Evolutionary conservation across 2,329 filamentous ascomycete genomes (phyloP), one percentile per base, ranked within the genome.

Genomic region (Ambrosiella cleistominuta): DNA sequence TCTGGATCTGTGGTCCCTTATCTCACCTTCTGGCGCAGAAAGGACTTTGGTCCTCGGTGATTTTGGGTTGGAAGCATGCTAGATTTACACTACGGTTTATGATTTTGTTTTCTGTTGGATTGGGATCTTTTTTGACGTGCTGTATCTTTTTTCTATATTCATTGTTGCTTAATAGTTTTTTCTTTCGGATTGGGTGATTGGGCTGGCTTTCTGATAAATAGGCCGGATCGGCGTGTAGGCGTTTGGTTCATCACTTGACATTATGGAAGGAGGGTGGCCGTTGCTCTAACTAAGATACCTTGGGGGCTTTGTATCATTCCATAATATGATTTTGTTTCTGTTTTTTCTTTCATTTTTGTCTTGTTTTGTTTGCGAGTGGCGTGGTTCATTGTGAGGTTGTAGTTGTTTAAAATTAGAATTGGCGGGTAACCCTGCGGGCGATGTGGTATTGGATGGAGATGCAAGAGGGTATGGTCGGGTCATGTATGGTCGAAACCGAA

Each of bases 11-110:
- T 67, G n/a, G 71, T 74, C 42, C 74, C 74, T 17, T 77, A 76
- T 58, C 65, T 77, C 53, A 67, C 74, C 7, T 76, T 73, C 64
- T 75, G 74, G 63, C 65, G 70, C 56, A 66, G 71, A 44, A 73
- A 74, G 60, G 63, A 56, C 39, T 60, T 56, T 42, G 52, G 52
- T 13, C n/a, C 35, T 37, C 17, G 51, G 51, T 53, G 37, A 37
- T n/a, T 27, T 27, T 27, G 27, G n/a, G 19, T 8, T 15, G 44
- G n/a, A 17, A 11, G n/a, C n/a, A 13, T 47, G 15, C 8, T 8
- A 15, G n/a, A 15, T 47, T 47, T 8, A 47, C 19, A 27, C 27
- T 27, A 27, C 27, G 27, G n/a, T 19, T 17, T 47, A 15, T 13
- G n/a, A 15, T 13, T 47, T 47, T 13, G 8, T 1, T 13, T 8